Conservation (phyloP, 768 basidiomycete genomes). For the Russula brevipes region DNA sequence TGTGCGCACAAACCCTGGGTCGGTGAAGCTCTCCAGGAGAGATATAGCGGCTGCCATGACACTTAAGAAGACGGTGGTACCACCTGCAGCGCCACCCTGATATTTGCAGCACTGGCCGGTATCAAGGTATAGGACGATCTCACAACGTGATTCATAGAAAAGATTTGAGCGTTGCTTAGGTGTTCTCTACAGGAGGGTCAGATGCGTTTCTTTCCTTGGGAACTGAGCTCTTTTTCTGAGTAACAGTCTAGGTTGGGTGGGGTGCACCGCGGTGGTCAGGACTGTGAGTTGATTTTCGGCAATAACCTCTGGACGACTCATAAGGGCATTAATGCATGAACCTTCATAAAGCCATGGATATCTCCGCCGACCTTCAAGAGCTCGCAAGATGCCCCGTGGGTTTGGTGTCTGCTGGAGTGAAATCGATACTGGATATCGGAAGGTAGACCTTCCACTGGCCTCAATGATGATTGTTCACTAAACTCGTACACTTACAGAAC, state of each 20-base stretch:
- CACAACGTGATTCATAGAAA: constrained; percentile 18
- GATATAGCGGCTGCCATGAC: constrained; percentile 77
- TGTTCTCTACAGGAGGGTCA: constrained; percentile 91
- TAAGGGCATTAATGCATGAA: not conserved
- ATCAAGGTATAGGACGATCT: constrained; percentile 56
- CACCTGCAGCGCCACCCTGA: constrained; percentile 68
- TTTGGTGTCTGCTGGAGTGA: constrained; percentile 88
- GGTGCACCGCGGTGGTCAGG: constrained; percentile 74
- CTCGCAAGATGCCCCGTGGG: constrained; percentile 86
- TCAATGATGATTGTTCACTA: not conserved
- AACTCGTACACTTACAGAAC: constrained; percentile 44
- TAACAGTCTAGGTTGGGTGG: constrained; percentile 59
- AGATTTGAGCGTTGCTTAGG: constrained; percentile 36
- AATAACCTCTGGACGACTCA: not conserved
- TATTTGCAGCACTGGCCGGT: constrained; percentile 74
- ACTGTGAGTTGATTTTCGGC: constrained; percentile 38
- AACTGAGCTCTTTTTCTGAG: not conserved
- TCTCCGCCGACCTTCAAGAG: constrained; percentile 92
- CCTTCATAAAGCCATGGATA: constrained; percentile 67
- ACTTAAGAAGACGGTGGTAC: constrained; percentile 66
- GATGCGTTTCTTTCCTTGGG: constrained; percentile 24
- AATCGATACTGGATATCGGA: constrained; percentile 92
- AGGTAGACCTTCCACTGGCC: constrained; percentile 38
- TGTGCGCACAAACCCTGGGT: constrained; percentile 36
- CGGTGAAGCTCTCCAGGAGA: constrained; percentile 68